phyloP scores from a whole-genome alignment of 208 protist species.

The Jaenimonas drosophilae region DNA sequence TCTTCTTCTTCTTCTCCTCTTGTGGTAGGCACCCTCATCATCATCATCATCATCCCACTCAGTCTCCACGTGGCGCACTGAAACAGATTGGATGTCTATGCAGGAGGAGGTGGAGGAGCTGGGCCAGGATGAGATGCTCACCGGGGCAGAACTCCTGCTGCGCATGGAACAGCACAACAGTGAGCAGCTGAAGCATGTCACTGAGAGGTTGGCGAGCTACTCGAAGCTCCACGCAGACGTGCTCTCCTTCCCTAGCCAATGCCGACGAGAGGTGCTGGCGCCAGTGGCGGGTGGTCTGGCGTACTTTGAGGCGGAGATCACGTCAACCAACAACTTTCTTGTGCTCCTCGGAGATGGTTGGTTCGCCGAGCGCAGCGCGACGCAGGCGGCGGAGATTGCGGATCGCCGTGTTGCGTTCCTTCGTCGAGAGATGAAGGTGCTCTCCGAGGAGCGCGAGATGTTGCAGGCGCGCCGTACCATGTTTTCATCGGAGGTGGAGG shows the following conservation, averaged over 20 bases:
- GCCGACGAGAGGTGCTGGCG: constrained; percentile 46
- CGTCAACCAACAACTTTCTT: constrained; percentile 71
- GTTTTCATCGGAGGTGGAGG: constrained; percentile 58
- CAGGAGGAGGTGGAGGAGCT: constrained; percentile 15
- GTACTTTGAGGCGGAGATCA: constrained; percentile 72
- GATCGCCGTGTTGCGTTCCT: constrained; percentile 58
- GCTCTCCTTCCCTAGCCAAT: constrained; percentile 30
- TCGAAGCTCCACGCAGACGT: constrained; percentile 35
- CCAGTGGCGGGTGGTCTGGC: constrained; percentile 73
- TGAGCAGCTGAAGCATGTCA: constrained; percentile 15
- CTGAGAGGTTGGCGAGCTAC: constrained; percentile 35
- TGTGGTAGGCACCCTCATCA: not conserved
- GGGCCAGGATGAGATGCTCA: constrained; percentile 37
- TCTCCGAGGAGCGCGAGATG: constrained; percentile 45
- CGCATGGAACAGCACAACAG: constrained; percentile 47
- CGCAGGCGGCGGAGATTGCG: constrained; percentile 63
- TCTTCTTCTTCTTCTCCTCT: not conserved
- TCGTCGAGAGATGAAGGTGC: constrained; percentile 41
- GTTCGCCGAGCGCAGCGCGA: constrained; percentile 82
- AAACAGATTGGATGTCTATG: too few relatives aligned
- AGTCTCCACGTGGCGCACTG: too few relatives aligned
- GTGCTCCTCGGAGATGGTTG: constrained; percentile 84
- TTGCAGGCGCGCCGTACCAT: constrained; percentile 36
- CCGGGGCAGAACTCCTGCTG: constrained; percentile 59
- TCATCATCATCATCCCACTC: too few relatives aligned